Evolutionary conservation across 2,329 filamentous ascomycete genomes (phyloP), one percentile per base, ranked within the genome.

Genomic region (Mollisia scopiformis): DNA sequence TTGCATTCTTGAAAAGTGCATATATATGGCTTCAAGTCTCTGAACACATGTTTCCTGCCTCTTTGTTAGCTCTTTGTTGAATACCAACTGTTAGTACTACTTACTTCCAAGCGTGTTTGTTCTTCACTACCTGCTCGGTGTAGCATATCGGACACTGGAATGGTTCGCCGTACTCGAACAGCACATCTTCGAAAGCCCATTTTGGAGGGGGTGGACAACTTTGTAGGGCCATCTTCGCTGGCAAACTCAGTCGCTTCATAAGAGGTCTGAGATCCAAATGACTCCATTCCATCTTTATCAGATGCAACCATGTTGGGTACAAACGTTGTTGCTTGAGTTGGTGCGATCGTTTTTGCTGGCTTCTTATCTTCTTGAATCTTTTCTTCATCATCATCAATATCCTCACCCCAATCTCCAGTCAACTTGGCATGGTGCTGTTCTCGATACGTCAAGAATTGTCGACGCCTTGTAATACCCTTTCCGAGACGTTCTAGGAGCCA

Each of bases 1-100:
- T 71, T 62, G 35, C 75, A 76, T 31, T 68, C 66, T 39, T 71
- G 62, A 43, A 72, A 71, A 11, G 75, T 76, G 63, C 75, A 76
- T 0, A 76, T 68, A 47, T 75, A 76, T 19, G 74, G 68, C 61
- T 69, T 72, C 2, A 76, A 63, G 51, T 76, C 74, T 13, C 63
- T 62, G n/a, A 74, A 72, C 3, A 75, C 71, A 59, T 76, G 73
- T 35, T 66, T 68, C 19, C 68, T 68, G 13, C 27, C n/a, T 59
- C 16, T 10, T 16, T 14, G 43, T 66, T 8, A 62, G 56, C 43
- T 46, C 30, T 7, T 10, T 7, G 2, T 58, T 39, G 11, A 14
- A 21, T 3, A 7, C 11, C 16, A 11, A 2, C 8, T 8, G 5
- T 5, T 8, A 13, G 11, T 19, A 25, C 6, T 16, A 39, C 57